Evolutionary conservation across 306 rosid species (phyloP).

Genomic region (Coriaria nepalensis): DNA sequence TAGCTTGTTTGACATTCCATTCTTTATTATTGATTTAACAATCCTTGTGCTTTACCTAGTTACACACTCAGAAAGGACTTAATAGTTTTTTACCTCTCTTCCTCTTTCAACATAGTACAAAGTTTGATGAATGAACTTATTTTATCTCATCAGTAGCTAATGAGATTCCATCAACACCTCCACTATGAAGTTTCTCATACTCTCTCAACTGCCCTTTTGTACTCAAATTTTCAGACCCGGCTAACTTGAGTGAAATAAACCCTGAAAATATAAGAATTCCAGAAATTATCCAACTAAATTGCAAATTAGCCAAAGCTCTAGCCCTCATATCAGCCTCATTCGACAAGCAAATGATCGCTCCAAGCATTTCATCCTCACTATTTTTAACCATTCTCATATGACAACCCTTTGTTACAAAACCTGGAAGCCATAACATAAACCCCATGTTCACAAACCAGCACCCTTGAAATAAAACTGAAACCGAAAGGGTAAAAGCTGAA

Average conservation of each 20-base stretch:
- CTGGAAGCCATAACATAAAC: conserved; percentile 56
- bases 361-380: conserved; percentile 25
- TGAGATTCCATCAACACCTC: conserved; percentile 34
- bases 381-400: conserved; percentile 15
- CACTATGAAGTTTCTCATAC: conserved; percentile 60
- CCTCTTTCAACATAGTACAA: conserved; percentile 5
- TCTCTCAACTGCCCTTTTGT: conserved; percentile 26
- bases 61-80: too few species aligned
- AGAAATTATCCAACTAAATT: conserved; percentile 80
- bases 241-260: conserved; percentile 34
- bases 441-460: conserved; percentile 93
- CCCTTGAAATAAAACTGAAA: conserved; percentile 69
- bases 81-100: background rate
- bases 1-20: too few species aligned
- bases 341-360: conserved; percentile 53
- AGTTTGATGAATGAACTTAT: conserved; percentile 24
- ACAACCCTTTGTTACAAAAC: conserved; percentile 64
- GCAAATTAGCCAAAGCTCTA: conserved; percentile 72
- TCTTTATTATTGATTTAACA: too few species aligned
- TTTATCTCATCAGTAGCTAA: conserved; percentile 30
- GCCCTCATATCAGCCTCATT: conserved; percentile 56
- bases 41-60: too few species aligned
- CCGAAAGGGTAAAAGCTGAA: conserved; percentile 57
- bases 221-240: conserved; percentile 26
- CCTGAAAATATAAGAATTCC: conserved; percentile 48